Evolutionary conservation across 352 stramenopile genomes (phyloP), one percentile per base, ranked within the genome.

Genomic region (Saprolegnia diclina): DNA sequence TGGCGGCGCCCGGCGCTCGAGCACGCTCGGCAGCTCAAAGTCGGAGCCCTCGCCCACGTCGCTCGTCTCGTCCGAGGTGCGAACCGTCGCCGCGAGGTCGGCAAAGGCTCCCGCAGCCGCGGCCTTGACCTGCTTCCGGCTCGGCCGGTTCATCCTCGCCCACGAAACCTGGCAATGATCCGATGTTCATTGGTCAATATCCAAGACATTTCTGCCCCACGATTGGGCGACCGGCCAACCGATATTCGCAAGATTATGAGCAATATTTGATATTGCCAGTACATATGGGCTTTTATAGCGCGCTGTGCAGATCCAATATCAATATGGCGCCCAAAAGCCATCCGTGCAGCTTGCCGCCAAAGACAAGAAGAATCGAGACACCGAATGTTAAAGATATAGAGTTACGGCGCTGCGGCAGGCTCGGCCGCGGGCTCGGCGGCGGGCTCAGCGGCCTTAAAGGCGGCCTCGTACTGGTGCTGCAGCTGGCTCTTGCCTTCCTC

Each of bases 381-480:
- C 1, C 42, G 42, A 4, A 48, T 3, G 18, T 48, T n/a, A 48
- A 48, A n/a, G 13, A n/a, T 48, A n/a, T 48, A 26, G 52, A n/a
- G 11, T 59, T 59, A 59, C 13, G 24, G 11, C 4, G 52, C 52
- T 11, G 52, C 52, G 35, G 52, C 52, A 24, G 52, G 52, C 19
- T 59, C 52, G 35, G 52, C 45, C 21, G 45, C 45, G 21, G 45
- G 45, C 21, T 52, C 45, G 18, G 52, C 52, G 35, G 52, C 52
- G 9, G 52, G 52, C 19, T 59, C 52, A 9, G 52, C 35, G 13
- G 52, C 52, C 16, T 35, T 40, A 9, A 59, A 59, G 35, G 52
- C 52, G 19, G 52, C 52, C 35, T 59, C 52, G 52, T 59, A 59
- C 35, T 59, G 52, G 24, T 59, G 52, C 35, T 59, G 52, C n/a